Base-by-base conservation (phyloP, 768 basidiomycete genomes). In the Lentinula lateritia region DNA sequence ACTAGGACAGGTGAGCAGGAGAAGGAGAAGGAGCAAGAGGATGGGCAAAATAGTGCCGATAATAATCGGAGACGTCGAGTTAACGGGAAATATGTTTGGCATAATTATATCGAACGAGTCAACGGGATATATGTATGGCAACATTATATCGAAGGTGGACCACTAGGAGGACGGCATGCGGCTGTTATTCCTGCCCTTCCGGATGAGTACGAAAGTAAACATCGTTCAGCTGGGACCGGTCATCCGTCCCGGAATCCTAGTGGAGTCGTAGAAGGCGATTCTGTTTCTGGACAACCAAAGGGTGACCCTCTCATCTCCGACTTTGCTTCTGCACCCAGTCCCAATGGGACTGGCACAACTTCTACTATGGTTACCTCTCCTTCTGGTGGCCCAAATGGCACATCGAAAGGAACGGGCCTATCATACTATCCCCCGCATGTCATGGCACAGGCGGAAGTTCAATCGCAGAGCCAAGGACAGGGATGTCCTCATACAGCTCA, bases 121-220 rank as follows among this genome's bases (percentile, higher is more conserved):
- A 52, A 41, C n/a, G 38, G 83, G 66, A 87, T 91, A 74, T 94
- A 94, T 69, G 90, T 92, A 34, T 92, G 90, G 90, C 91, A 93
- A 70, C 83, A 85, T 63, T 93, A 92, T 70, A 80, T 85, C 8
- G 92, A 94, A 73, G 92, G 92, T 76, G 91, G 90, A 66, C 87
- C 84, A 50, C 79, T 92, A 60, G 90, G 91, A 60, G 90, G 91
- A 66, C 80, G 91, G 42, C 91, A 92, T 66, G 91, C 90, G 41
- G 85, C 89, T 63, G 90, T 92, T 58, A 88, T 88, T 55, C 90
- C 90, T 50, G 90, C 90, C 0, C 76, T 91, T 6, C 88, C 89
- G 7, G 90, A 92, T 68, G 89, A 90, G 60, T 86, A 85, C 50
- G 84, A 85, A 55, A 52, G 50, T n/a, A 18, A 10, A 9, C 28